Conservation (phyloP, 176 grass and related monocot species). For the Zoysia pacifica region DNA sequence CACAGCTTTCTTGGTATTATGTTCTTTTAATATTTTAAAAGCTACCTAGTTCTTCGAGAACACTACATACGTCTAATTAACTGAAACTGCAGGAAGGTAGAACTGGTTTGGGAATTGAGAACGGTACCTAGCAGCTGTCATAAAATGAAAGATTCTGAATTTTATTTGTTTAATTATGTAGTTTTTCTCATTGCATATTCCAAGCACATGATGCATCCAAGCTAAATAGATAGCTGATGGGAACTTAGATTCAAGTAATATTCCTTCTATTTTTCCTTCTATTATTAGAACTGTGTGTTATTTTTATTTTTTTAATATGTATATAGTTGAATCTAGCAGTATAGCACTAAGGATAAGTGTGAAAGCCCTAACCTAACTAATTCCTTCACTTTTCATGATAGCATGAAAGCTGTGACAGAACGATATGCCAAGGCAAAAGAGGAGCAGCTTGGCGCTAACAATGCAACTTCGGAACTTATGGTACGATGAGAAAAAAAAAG, state of each 20-base stretch:
- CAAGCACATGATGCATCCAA: background rate
- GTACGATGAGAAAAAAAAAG: conserved; percentile 29
- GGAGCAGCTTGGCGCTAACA: conserved; percentile 36
- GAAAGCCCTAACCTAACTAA: background rate
- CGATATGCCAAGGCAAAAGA: conserved; percentile 63
- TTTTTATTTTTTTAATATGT: background rate
- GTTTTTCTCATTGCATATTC: background rate
- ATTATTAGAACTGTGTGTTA: background rate
- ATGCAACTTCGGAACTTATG: conserved; percentile 59
- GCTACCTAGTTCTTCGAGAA: background rate
- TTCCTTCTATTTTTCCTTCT: background rate
- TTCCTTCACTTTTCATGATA: conserved; percentile 5
- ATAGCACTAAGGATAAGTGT: background rate
- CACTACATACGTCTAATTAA: background rate
- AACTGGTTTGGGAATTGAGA: no score
- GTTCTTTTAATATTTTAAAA: background rate
- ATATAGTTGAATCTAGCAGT: background rate
- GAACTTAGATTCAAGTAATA: background rate
- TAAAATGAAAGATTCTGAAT: background rate
- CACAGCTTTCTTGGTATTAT: background rate
- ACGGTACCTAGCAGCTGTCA: background rate
- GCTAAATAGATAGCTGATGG: background rate
- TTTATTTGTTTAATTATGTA: background rate
- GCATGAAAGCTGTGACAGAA: conserved; percentile 73
- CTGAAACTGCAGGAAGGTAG: no score